Conservation (phyloP, 2,329 filamentous ascomycete genomes). For the Nemania serpens region DNA sequence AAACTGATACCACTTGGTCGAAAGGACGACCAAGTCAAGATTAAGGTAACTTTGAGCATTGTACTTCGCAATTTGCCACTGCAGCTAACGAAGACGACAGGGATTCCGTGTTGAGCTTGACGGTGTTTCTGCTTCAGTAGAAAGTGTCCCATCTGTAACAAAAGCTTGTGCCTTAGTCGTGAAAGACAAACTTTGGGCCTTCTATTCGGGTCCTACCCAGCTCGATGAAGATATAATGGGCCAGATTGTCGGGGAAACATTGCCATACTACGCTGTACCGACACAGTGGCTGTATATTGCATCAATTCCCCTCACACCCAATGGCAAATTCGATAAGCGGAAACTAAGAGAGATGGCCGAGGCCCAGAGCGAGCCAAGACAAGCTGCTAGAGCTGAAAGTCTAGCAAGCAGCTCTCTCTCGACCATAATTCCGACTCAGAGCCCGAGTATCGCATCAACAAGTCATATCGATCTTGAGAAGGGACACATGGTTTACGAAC, state of each 20-base stretch:
- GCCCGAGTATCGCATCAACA: slow-evolving; percentile 6
- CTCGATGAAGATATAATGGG: slow-evolving; percentile 46
- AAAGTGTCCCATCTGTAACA: slow-evolving; percentile 50
- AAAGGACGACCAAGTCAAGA: slow-evolving; percentile 65
- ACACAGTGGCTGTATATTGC: slow-evolving; percentile 49
- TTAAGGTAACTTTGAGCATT: slow-evolving; percentile 49
- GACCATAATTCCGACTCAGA: slow-evolving; percentile 6
- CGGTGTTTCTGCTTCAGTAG: slow-evolving; percentile 57
- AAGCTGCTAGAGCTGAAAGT: slow-evolving; percentile 12
- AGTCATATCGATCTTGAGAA: slow-evolving; percentile 35
- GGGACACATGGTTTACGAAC: slow-evolving; percentile 32
- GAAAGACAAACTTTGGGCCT: slow-evolving; percentile 54
- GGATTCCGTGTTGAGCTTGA: slow-evolving; percentile 66
- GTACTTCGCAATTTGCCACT: background rate
- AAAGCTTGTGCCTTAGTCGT: slow-evolving; percentile 55
- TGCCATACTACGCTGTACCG: slow-evolving; percentile 62
- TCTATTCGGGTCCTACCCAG: slow-evolving; percentile 47
- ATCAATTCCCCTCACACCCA: slow-evolving; percentile 55
- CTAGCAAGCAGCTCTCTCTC: slow-evolving; percentile 27
- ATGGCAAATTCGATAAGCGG: slow-evolving; percentile 62
- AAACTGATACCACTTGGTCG: slow-evolving; percentile 60
- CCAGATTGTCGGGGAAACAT: slow-evolving; percentile 46
- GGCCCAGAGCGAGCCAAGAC: slow-evolving; percentile 24
- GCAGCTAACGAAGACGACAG: slow-evolving; percentile 31
- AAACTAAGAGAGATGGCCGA: slow-evolving; percentile 46